These are phyloP conservation scores for Neopestalotiopsis sp. DNA, from an alignment of 2,329 filamentous ascomycete species.

Conservation along the genomic window DNA sequence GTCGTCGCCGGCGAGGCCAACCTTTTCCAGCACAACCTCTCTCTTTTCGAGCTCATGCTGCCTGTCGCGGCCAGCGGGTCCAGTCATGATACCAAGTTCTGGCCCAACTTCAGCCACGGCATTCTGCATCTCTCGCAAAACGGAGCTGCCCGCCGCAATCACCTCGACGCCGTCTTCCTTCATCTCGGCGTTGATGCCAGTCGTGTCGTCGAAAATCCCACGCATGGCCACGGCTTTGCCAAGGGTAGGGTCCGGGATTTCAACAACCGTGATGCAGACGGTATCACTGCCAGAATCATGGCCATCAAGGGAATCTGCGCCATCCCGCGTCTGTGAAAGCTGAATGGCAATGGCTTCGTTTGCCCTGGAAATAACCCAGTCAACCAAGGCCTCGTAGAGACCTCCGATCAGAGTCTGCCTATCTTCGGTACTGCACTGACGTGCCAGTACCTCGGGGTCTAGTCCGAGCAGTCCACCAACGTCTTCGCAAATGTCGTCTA, in stretches of 20 bases:
- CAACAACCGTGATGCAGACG: constrained; percentile 86
- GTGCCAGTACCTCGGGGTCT: constrained; percentile 80
- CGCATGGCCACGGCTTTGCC: constrained; percentile 90
- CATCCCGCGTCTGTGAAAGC: constrained; percentile 69
- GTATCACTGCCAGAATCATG: constrained; percentile 79
- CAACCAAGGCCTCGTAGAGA: constrained; percentile 91
- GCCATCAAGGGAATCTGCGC: constrained; percentile 71
- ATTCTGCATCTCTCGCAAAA: constrained; percentile 85
- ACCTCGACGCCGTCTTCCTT: constrained; percentile 91
- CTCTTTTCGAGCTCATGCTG: constrained; percentile 82
- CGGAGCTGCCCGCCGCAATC: constrained; percentile 74
- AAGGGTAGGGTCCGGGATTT: constrained; percentile 79
- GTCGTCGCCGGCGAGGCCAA: constrained; percentile 80
- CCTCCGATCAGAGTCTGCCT: constrained; percentile 82
- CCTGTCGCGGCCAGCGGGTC: constrained; percentile 71
- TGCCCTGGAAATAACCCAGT: constrained; percentile 90
- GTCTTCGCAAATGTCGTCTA: constrained; percentile 90
- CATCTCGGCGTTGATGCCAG: constrained; percentile 97
- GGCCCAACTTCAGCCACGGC: constrained; percentile 78
- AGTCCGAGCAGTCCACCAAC: constrained; percentile 85
- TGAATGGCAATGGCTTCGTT: constrained; percentile 84
- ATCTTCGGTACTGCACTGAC: constrained; percentile 83
- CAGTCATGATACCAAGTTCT: constrained; percentile 77
- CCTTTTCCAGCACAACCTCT: constrained; percentile 84
- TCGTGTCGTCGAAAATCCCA: constrained; percentile 89